phyloP scores from a whole-genome alignment of 495 filamentous ascomycete species.

The Clohesyomyces aquaticus region DNA sequence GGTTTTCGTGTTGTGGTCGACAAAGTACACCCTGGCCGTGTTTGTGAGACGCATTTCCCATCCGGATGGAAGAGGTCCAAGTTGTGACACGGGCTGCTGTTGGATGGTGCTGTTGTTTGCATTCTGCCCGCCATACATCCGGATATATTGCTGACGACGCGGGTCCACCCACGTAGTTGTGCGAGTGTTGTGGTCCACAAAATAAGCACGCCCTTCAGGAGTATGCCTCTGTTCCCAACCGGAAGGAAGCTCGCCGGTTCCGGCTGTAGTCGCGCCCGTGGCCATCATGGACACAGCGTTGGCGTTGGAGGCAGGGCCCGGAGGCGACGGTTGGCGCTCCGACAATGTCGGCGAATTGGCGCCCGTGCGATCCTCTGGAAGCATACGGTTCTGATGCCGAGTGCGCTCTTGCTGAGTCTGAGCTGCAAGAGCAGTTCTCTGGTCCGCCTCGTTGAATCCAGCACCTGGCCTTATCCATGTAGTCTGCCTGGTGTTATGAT shows the following conservation, averaged over 20 bases:
- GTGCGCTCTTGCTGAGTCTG: conserved; percentile 89
- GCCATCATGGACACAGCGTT: conserved; percentile 83
- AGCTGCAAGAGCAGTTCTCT: conserved; percentile 77
- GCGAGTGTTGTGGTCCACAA: conserved; percentile 98
- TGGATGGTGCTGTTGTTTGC: conserved; percentile 85
- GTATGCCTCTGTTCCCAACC: conserved; percentile 97
- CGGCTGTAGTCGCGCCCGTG: conserved; percentile 90
- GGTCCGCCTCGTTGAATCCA: conserved; percentile 75
- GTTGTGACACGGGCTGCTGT: conserved; percentile 95
- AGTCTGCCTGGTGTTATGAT: conserved; percentile 95
- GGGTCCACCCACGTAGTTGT: conserved; percentile 99
- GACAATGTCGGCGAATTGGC: conserved; percentile 84
- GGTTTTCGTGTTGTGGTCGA: conserved; percentile 99
- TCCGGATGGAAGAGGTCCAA: conserved; percentile 94
- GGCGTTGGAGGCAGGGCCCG: conserved; percentile 51
- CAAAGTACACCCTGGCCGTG: conserved; percentile 96
- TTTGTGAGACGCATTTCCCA: conserved; percentile 99
- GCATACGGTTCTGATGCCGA: conserved; percentile 90
- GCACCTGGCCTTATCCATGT: conserved; percentile 91
- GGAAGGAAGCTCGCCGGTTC: conserved; percentile 91
- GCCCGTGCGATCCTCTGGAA: conserved; percentile 94
- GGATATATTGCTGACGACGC: conserved; percentile 94
- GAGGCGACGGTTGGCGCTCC: conserved; percentile 62
- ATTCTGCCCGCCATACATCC: conserved; percentile 88
- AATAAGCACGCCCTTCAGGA: conserved; percentile 91